phyloP scores from a whole-genome alignment of 306 rosid species.

The Fagus crenata region DNA sequence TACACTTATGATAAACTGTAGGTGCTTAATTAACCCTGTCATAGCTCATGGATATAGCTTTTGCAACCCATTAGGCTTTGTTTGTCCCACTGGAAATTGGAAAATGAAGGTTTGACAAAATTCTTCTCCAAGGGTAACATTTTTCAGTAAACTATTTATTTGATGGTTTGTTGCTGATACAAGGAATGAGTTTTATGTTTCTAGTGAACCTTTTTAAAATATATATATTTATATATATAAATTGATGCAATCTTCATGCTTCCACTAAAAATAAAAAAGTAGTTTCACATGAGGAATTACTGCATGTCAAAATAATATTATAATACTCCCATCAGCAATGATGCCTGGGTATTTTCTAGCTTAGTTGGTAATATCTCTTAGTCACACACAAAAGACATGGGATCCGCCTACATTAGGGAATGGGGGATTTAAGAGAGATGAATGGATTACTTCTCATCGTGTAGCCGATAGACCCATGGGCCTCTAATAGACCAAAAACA shows the following conservation, averaged over 20 bases:
- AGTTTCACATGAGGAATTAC: not conserved
- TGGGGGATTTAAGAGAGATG: not conserved
- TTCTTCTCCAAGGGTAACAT: too few species aligned
- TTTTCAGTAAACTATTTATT: too few species aligned
- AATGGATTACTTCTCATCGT: not conserved
- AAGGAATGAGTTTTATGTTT: too few species aligned
- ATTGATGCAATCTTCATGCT: not conserved
- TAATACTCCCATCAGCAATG: not conserved
- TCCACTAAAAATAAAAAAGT: not conserved
- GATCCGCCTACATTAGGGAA: not conserved
- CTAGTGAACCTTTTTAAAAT: too few species aligned
- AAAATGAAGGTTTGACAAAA: too few species aligned
- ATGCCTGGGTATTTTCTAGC: not conserved
- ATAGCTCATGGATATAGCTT: too few species aligned
- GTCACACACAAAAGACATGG: not conserved
- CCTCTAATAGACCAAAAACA: conserved; percentile 1
- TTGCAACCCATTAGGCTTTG: too few species aligned
- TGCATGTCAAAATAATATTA: not conserved
- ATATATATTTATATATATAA: too few species aligned
- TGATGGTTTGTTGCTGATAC: too few species aligned
- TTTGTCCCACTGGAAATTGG: too few species aligned
- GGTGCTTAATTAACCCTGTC: too few species aligned
- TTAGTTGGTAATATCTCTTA: not conserved
- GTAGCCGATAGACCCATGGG: not conserved
- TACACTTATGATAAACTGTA: too few species aligned